A percentile compares a stretch with the other conserved stretches of the same genome.
Conservation (phyloP, 345 rosid species). For the Euphorbia peplus region DNA sequence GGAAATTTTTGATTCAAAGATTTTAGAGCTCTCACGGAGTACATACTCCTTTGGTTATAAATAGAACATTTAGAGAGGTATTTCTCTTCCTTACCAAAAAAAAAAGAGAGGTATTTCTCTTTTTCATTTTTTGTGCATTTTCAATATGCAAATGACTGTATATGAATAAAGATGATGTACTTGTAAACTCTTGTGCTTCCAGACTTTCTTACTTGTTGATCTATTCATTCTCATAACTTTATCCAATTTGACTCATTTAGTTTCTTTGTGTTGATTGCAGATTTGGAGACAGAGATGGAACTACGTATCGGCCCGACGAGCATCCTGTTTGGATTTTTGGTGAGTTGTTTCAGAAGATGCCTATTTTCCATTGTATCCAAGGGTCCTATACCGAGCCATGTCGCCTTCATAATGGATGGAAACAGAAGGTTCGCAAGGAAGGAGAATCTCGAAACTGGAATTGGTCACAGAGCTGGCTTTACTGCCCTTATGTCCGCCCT, state of each 20-base stretch:
- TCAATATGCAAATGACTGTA: too few species aligned
- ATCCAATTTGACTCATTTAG: not conserved
- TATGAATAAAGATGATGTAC: too few species aligned
- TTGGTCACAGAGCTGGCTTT: conserved; percentile 60
- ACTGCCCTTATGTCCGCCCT: conserved; percentile 48
- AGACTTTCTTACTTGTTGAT: not conserved
- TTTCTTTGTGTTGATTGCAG: not conserved
- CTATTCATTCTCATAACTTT: too few species aligned
- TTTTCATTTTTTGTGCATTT: too few species aligned
- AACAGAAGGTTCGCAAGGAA: conserved; percentile 48
- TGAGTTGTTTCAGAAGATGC: conserved; percentile 37
- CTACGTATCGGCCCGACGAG: not conserved
- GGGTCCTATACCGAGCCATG: conserved; percentile 54
- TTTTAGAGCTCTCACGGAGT: too few species aligned
- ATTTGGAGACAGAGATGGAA: conserved; percentile 2
- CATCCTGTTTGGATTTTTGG: conserved; percentile 20
- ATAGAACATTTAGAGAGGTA: too few species aligned
- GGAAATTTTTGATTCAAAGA: too few species aligned
- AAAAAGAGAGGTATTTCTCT: too few species aligned
- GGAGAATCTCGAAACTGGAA: conserved; percentile 34
- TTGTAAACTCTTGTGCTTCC: too few species aligned
- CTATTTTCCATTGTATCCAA: conserved; percentile 38
- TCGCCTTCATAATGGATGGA: conserved; percentile 77
- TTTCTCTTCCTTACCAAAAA: too few species aligned
- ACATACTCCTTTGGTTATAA: too few species aligned